A percentile compares a stretch with the other conserved stretches of the same genome.
Conservation (phyloP, 176 grass and related monocot genomes). For the Poa pratensis region DNA sequence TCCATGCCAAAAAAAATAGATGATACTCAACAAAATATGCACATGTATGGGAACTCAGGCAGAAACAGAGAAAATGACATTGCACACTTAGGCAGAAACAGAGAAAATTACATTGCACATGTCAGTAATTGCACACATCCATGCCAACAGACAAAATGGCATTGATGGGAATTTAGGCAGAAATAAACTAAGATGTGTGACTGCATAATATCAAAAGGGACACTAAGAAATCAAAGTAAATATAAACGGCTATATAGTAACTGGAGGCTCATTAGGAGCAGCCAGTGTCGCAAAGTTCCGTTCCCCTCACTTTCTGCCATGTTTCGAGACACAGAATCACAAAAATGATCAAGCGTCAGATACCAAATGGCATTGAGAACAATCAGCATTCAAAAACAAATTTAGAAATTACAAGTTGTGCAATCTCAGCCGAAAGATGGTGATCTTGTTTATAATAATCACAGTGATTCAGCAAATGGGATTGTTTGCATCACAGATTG, state of each 20-base stretch:
- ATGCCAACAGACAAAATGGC: too few species aligned
- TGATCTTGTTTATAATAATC: conserved; percentile 58
- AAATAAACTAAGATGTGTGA: background rate
- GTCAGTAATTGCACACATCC: too few species aligned
- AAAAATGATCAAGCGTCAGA: conserved; percentile 37
- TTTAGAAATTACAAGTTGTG: background rate
- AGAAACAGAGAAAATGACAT: background rate
- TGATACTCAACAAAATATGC: background rate
- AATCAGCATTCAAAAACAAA: background rate
- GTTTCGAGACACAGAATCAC: conserved; percentile 55
- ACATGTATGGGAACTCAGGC: background rate
- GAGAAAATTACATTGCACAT: too few species aligned
- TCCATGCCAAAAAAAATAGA: background rate
- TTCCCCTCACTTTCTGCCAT: conserved; percentile 46
- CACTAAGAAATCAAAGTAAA: background rate
- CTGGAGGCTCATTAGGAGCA: conserved; percentile 37
- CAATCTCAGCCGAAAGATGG: conserved; percentile 73
- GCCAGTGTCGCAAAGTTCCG: conserved; percentile 54
- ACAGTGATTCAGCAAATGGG: conserved; percentile 48
- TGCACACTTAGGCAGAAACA: too few species aligned
- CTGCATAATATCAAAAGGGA: background rate
- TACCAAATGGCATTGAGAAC: conserved; percentile 49
- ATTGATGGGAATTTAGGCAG: background rate
- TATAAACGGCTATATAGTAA: conserved; percentile 58
- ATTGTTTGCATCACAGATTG: conserved; percentile 59